These are phyloP conservation scores for Salix suchowensis DNA, from an alignment of 345 rosid species.

Conservation along the genomic window DNA sequence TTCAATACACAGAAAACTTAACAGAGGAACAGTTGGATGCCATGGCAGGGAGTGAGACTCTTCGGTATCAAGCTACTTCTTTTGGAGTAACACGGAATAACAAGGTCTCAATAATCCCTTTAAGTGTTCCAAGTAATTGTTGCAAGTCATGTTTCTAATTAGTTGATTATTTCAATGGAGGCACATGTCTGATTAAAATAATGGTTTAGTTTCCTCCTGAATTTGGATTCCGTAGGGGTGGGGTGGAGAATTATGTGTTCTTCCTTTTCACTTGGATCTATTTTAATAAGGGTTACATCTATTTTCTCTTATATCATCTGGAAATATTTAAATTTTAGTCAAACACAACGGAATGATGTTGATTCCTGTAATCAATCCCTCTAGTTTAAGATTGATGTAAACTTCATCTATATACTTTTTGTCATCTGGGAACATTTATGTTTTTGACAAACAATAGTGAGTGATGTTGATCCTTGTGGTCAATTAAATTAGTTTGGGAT, in stretches of 20 bases:
- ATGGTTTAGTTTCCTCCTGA: background rate
- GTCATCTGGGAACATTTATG: background rate
- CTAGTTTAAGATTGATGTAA: background rate
- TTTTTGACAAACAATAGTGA: background rate
- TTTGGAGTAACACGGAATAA: constrained; percentile 86
- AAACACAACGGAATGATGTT: background rate
- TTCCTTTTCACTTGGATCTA: background rate
- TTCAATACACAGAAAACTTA: constrained; percentile 92
- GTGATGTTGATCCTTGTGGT: background rate
- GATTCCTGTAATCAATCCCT: background rate
- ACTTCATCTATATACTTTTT: too few species aligned
- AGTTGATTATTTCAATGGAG: background rate
- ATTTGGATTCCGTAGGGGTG: background rate
- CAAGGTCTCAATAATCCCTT: constrained; percentile 47
- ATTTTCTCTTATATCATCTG: background rate
- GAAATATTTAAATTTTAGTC: background rate
- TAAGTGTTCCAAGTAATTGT: background rate
- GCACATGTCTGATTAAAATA: background rate
- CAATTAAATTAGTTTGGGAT: background rate
- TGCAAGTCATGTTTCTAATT: background rate
- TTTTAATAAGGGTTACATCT: background rate
- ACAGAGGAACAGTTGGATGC: constrained; percentile 99
- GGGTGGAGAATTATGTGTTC: background rate
- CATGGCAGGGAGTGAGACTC: constrained; percentile 99
- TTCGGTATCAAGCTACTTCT: constrained; percentile 91